These are phyloP conservation scores for Theobroma grandiflorum DNA, from an alignment of 441 rosid species.

Conservation along the genomic window DNA sequence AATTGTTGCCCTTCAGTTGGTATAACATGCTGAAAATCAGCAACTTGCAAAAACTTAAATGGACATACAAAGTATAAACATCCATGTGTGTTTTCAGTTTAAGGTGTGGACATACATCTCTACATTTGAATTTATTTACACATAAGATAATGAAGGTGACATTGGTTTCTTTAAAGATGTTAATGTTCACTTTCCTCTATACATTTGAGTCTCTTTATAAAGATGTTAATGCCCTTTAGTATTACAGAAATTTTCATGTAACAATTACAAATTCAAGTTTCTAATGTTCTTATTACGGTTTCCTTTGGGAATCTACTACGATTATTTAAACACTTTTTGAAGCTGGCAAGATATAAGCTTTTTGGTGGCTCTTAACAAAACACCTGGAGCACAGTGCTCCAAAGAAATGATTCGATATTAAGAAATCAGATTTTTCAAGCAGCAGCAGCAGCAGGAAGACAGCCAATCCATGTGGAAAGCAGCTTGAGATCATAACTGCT, in stretches of 20 bases:
- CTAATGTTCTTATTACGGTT: slow-evolving; percentile 6
- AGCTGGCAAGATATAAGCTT: background rate
- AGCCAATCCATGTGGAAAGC: background rate
- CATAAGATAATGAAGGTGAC: slow-evolving; percentile 4
- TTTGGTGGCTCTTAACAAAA: background rate
- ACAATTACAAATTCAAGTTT: background rate
- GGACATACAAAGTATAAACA: background rate
- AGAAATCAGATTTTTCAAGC: no score
- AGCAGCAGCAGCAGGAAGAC: background rate
- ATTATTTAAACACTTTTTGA: background rate
- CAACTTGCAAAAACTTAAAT: background rate
- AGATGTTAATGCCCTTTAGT: background rate
- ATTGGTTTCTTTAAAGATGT: background rate
- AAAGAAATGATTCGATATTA: background rate
- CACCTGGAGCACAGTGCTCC: background rate
- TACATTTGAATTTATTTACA: background rate
- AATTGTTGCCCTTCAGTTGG: background rate
- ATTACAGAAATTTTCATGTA: background rate
- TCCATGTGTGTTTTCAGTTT: background rate
- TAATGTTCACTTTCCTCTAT: background rate
- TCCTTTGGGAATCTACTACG: background rate
- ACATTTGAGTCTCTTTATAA: background rate
- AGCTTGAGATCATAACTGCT: slow-evolving; percentile 3
- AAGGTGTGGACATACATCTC: background rate
- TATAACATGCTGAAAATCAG: background rate